A percentile compares a stretch with the other conserved stretches of the same genome.
Evolutionary conservation across 441 rosid genomes (phyloP).

Genomic region (Populus hybrid): DNA sequence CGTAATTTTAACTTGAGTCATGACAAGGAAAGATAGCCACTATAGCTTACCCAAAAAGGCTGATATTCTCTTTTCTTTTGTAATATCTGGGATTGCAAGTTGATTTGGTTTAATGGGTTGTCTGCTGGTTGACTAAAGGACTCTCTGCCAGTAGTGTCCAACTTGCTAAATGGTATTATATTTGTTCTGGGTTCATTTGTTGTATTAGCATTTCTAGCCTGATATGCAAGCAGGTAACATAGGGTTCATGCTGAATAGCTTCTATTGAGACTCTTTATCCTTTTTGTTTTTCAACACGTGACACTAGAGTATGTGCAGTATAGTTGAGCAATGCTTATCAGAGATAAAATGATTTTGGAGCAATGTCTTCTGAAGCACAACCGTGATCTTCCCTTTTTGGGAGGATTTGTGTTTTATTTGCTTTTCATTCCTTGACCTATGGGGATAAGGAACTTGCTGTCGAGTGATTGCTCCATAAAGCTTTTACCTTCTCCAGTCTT

Average conservation of each 20-base stretch:
- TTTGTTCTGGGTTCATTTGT: not conserved
- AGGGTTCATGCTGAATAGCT: not conserved
- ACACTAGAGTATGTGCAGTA: not conserved
- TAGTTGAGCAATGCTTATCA: not conserved
- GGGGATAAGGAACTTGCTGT: not conserved
- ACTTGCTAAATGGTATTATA: not conserved
- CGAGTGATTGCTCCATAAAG: not conserved
- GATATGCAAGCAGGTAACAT: not conserved
- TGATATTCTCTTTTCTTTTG: not conserved
- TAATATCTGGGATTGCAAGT: conserved; percentile 7
- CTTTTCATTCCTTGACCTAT: not conserved
- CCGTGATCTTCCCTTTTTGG: not conserved
- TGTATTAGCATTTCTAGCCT: not conserved
- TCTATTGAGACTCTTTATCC: not conserved
- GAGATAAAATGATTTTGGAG: not conserved
- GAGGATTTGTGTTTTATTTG: not conserved
- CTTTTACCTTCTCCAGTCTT: not conserved
- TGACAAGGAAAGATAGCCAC: not conserved
- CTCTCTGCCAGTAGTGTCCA: not conserved
- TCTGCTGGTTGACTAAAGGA: not conserved
- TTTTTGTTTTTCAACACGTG: not conserved
- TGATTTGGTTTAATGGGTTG: not conserved
- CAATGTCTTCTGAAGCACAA: not conserved
- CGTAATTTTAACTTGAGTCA: not conserved
- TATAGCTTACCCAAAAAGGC: not conserved